phyloP scores from a whole-genome alignment of 176 grass and related monocot genomes.

The Aegilops bicornis region DNA sequence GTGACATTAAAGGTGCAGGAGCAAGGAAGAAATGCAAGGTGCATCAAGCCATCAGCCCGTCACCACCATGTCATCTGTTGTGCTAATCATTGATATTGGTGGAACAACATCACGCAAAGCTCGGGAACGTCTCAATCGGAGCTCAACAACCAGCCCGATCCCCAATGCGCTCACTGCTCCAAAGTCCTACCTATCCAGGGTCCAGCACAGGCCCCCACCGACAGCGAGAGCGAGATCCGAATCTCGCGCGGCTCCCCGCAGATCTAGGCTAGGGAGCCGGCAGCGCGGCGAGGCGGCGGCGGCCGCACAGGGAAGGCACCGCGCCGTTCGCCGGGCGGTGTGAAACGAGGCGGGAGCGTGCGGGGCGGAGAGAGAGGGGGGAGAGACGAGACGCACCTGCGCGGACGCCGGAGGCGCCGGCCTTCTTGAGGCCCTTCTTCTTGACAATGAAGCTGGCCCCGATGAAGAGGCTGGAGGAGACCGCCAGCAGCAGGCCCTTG shows the following conservation, averaged over 20 bases:
- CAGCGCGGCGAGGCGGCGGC: neutral
- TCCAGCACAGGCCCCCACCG: neutral
- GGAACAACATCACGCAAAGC: neutral
- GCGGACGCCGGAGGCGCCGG: constrained; percentile 78
- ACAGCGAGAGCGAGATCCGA: constrained; percentile 30
- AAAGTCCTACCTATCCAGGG: neutral
- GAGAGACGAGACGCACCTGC: constrained; percentile 50
- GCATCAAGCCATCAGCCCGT: neutral
- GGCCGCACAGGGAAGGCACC: neutral
- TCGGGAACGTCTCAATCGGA: neutral
- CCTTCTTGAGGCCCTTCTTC: constrained; percentile 99
- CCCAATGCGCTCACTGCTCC: neutral
- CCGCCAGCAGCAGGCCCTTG: constrained; percentile 89
- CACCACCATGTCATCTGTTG: neutral
- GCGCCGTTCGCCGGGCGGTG: neutral
- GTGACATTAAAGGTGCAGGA: neutral
- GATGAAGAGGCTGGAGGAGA: constrained; percentile 96
- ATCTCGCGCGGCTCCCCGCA: constrained; percentile 6
- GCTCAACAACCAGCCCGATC: neutral
- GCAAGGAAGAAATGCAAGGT: neutral
- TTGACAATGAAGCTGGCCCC: constrained; percentile 99
- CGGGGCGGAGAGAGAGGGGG: neutral
- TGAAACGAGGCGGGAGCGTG: neutral
- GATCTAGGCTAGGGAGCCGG: constrained; percentile 30
- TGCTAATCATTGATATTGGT: neutral